Base-by-base conservation (phyloP, 768 basidiomycete genomes). In the Rhodotorula toruloides region DNA sequence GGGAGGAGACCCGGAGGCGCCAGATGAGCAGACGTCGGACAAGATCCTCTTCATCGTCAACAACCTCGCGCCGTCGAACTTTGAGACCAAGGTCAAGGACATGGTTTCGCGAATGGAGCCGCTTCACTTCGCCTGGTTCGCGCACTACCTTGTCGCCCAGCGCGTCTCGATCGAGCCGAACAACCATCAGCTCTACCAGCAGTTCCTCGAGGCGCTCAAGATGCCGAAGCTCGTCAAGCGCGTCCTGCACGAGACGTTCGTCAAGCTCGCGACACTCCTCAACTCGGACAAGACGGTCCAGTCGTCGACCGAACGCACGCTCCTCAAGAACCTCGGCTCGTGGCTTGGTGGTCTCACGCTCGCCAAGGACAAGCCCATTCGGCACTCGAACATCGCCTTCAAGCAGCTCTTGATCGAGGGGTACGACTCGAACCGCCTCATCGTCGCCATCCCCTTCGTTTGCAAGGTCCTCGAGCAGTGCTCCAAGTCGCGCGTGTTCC, bases 381-480 rank as follows among this genome's bases (percentile, higher is more conserved):
- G 85, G 75, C 86, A 91, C 82, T 89, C 86, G 77, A 91, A 96
- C 73, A 79, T 99, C 34, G 90, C 93, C 19, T 90, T 98, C 83
- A 99, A 98, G 79, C 94, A 99, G 72, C 82, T 99, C n/a, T 83
- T 99, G 29, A 81, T 98, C 40, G 91, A 99, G 78, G 96, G 93
- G 4, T 96, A 89, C 76, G 94, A 97, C 73, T 89, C 83, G 66
- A 88, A 89, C 53, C 86, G 93, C 46, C 81, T 97, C 42, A 84
- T 93, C 53, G 90, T 97, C 29, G 91, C 92, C 16, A 96, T 99
- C 63, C 91, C 96, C 0, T 99, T 98, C 77, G 90, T 98, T 43
- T 98, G 94, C 85, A 96, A 96, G 78, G 88, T 91, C 3, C 83
- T 99, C 52, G 90, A 92, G 76, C 89, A 89, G 52, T 91, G 90